A percentile compares a stretch with the other conserved stretches of the same genome.
Conservation (phyloP, 306 rosid species). For the Prunus salicina region DNA sequence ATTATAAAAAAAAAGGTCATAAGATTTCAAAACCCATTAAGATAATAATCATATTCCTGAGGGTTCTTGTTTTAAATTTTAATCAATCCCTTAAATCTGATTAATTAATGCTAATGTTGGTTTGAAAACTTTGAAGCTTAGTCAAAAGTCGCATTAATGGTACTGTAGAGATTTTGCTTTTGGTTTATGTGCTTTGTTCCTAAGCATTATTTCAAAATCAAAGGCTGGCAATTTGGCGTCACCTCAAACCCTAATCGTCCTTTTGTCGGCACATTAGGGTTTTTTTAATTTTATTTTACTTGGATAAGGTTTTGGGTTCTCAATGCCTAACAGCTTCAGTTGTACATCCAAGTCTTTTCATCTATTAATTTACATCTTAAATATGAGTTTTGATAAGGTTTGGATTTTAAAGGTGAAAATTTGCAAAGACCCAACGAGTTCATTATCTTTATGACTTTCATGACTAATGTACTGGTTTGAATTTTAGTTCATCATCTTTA, state of each 20-base stretch:
- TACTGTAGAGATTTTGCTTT: constrained; percentile 12
- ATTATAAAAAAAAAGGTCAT: neutral
- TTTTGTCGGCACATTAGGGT: neutral
- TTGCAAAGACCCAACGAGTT: too few species aligned
- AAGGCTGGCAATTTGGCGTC: neutral
- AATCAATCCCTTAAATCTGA: constrained; percentile 13
- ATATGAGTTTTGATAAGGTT: too few species aligned
- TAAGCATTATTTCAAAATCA: constrained; percentile 14
- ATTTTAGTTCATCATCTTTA: too few species aligned
- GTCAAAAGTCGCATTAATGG: constrained; percentile 35
- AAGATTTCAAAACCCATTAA: constrained; percentile 12
- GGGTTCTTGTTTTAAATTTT: constrained; percentile 13
- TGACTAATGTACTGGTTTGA: too few species aligned
- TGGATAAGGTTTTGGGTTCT: neutral
- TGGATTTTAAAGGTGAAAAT: too few species aligned
- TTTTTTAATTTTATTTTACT: neutral
- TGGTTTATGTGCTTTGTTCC: neutral
- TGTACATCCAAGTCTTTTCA: neutral
- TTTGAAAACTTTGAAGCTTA: neutral
- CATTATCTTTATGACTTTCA: too few species aligned
- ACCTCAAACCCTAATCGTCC: constrained; percentile 5
- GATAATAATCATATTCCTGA: neutral
- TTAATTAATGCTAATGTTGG: constrained; percentile 17
- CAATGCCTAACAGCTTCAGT: neutral
- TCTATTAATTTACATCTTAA: neutral